phyloP scores from a whole-genome alignment of 2,329 filamentous ascomycete genomes.

The Mycocentrospora acerina region DNA sequence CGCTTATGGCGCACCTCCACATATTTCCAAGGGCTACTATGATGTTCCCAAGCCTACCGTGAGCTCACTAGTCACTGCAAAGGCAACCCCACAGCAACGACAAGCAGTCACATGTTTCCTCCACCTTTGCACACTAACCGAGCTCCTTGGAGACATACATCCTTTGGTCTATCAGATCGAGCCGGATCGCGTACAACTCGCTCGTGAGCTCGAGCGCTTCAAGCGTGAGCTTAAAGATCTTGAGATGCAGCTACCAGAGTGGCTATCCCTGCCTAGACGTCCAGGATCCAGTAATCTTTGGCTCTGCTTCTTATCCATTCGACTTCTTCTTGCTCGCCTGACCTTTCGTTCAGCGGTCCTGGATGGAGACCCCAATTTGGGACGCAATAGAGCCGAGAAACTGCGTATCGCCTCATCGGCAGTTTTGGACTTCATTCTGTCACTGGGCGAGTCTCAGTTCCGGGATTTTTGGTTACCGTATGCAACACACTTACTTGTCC shows the following conservation, averaged over 20 bases:
- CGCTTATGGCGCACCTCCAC: slow-evolving; percentile 57
- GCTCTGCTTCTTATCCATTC: slow-evolving; percentile 45
- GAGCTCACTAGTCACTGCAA: slow-evolving; percentile 41
- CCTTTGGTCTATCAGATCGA: slow-evolving; percentile 43
- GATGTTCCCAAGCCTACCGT: slow-evolving; percentile 57
- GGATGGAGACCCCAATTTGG: slow-evolving; percentile 20
- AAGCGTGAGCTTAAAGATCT: slow-evolving; percentile 38
- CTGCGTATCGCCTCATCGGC: slow-evolving; percentile 53
- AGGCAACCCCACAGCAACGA: slow-evolving; percentile 42
- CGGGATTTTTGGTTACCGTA: slow-evolving; percentile 55
- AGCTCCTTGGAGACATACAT: slow-evolving; percentile 44
- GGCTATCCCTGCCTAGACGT: slow-evolving; percentile 30
- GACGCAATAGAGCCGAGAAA: slow-evolving; percentile 44
- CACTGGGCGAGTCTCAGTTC: slow-evolving; percentile 50
- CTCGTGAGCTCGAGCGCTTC: slow-evolving; percentile 31
- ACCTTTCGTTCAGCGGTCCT: slow-evolving; percentile 35
- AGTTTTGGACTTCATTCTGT: slow-evolving; percentile 53
- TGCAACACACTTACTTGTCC: slow-evolving; percentile 56
- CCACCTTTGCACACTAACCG: slow-evolving; percentile 53
- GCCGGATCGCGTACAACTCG: slow-evolving; percentile 28
- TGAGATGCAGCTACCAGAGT: slow-evolving; percentile 37
- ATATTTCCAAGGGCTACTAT: slow-evolving; percentile 56
- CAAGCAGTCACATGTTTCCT: slow-evolving; percentile 55
- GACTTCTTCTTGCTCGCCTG: slow-evolving; percentile 42
- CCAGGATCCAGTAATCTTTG: slow-evolving; percentile 42